Evolutionary conservation across 805 yeast genomes (phyloP).

Genomic region (Priceomyces melissophilus): DNA sequence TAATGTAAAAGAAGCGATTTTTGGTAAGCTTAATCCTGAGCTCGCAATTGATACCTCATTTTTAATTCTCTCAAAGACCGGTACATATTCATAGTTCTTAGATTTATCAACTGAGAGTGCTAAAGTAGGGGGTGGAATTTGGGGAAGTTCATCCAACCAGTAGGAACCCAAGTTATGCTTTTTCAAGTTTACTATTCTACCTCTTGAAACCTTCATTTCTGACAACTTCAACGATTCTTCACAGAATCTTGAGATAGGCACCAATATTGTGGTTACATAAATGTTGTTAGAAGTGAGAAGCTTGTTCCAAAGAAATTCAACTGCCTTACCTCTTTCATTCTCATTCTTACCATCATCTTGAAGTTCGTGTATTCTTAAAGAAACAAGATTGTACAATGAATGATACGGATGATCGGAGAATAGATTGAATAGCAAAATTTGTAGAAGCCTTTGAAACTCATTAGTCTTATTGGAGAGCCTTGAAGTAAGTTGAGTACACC

Average conservation of each 20-base stretch:
- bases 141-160: constrained; percentile 53
- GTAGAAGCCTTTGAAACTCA: constrained; percentile 55
- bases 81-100: constrained; percentile 44
- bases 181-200: constrained; percentile 26
- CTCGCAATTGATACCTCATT: constrained; percentile 57
- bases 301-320: constrained; percentile 44
- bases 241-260: constrained; percentile 50
- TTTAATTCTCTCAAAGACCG: constrained; percentile 46
- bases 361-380: constrained; percentile 47
- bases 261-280: constrained; percentile 28
- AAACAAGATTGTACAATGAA: constrained; percentile 58
- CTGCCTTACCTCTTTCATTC: constrained; percentile 47
- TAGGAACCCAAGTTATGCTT: constrained; percentile 39
- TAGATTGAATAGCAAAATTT: constrained; percentile 43
- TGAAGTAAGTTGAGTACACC: constrained; percentile 82
- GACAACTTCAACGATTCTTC: constrained; percentile 52
- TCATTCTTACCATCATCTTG: constrained; percentile 27
- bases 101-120: constrained; percentile 39
- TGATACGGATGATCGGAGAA: constrained; percentile 69
- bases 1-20: constrained; percentile 55
- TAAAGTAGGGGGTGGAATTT: constrained; percentile 68
- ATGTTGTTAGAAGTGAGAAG: constrained; percentile 24
- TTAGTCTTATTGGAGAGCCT: constrained; percentile 50
- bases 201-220: constrained; percentile 36
- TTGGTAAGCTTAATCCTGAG: constrained; percentile 86